phyloP scores from a whole-genome alignment of 2,329 filamentous ascomycete genomes.

The Gaeumannomyces tritici region DNA sequence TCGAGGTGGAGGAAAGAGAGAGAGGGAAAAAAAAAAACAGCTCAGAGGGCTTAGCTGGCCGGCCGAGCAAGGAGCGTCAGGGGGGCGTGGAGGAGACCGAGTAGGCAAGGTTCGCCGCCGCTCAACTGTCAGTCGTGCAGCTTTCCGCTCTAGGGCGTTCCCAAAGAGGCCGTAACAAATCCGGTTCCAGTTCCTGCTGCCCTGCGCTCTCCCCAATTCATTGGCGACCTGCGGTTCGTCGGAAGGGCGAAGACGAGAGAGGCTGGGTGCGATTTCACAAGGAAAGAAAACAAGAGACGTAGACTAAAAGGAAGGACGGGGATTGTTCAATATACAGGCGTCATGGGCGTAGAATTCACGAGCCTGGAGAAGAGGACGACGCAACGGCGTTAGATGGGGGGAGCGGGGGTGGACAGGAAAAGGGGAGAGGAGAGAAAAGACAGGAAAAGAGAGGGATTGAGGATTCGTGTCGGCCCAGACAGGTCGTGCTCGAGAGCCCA shows the following conservation, averaged over 20 bases:
- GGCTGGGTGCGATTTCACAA: neutral
- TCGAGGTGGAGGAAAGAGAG: neutral
- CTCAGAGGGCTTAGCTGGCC: neutral
- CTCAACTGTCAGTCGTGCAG: neutral
- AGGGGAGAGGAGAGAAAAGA: neutral
- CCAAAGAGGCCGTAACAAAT: neutral
- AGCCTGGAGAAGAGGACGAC: conserved; percentile 5
- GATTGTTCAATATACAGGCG: conserved; percentile 5
- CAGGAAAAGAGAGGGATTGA: neutral
- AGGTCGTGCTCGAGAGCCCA: neutral
- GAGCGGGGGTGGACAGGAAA: neutral
- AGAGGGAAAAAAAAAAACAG: neutral
- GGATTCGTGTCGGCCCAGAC: neutral
- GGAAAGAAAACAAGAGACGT: conserved; percentile 1
- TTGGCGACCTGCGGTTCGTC: neutral
- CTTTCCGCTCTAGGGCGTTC: neutral
- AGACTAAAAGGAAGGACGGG: neutral
- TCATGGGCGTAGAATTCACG: conserved; percentile 1
- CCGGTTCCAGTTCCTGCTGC: neutral
- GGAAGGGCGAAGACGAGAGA: neutral
- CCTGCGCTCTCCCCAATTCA: neutral
- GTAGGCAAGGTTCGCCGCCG: neutral
- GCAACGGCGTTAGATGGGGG: neutral
- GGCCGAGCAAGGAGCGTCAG: neutral
- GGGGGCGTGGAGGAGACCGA: neutral